Evolutionary conservation across 495 filamentous ascomycete species (phyloP).

Genomic region (Neurospora sp.): DNA sequence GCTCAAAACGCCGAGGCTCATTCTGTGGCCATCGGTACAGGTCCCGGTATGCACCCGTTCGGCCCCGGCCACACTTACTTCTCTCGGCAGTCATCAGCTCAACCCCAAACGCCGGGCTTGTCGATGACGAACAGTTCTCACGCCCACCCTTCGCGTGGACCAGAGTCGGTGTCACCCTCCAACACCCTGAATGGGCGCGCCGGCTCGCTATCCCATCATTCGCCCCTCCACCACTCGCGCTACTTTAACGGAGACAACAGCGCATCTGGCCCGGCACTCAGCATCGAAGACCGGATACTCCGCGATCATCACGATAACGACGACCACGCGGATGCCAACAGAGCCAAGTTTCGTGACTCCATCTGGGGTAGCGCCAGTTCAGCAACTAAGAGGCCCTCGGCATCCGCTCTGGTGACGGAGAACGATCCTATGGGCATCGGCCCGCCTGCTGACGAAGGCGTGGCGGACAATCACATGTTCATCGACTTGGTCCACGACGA

Average conservation of each 20-base stretch:
- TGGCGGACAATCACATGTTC: constrained; percentile 42
- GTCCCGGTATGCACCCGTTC: constrained; percentile 25
- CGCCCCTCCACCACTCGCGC: constrained; percentile 18
- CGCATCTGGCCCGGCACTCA: constrained; percentile 22
- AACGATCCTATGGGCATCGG: constrained; percentile 23
- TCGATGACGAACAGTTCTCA: constrained; percentile 21
- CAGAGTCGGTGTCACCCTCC: constrained; percentile 18
- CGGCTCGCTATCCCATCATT: constrained; percentile 13
- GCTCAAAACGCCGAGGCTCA: constrained; percentile 36
- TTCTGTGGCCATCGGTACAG: constrained; percentile 20
- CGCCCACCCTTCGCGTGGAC: constrained; percentile 14
- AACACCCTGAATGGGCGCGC: constrained; percentile 21
- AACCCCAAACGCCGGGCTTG: constrained; percentile 31
- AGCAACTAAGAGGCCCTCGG: neutral
- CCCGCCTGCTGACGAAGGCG: constrained; percentile 28
- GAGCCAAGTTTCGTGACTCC: constrained; percentile 28
- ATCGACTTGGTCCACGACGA: constrained; percentile 40
- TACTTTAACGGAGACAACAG: constrained; percentile 27
- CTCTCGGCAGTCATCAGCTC: constrained; percentile 24
- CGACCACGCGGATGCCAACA: constrained; percentile 19
- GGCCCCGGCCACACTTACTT: constrained; percentile 26
- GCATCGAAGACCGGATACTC: constrained; percentile 32
- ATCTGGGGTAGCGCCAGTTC: constrained; percentile 28
- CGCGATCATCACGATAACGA: constrained; percentile 23
- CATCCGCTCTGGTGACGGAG: constrained; percentile 1